Evolutionary conservation across 208 protist species (phyloP), one percentile per base, ranked within the genome.

Genomic region (Crithidia expoeki): DNA sequence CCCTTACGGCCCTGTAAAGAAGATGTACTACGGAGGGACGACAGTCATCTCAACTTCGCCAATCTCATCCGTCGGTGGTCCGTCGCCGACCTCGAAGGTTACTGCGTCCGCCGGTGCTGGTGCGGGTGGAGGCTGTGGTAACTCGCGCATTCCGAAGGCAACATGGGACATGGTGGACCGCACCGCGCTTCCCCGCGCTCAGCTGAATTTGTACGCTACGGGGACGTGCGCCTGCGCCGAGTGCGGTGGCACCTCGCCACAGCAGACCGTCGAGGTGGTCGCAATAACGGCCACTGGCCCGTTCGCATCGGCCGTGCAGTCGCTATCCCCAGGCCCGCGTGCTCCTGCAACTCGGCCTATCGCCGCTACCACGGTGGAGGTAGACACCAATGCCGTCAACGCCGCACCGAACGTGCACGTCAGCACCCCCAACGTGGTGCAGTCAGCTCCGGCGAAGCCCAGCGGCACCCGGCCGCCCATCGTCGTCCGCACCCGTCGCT

Each of bases 401-500:
- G n/a, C n/a, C n/a, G n/a, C n/a, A n/a, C n/a, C n/a, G n/a, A n/a
- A n/a, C n/a, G 46, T 30, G 25, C 27, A n/a, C 32, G 17, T 42
- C 5, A 42, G 34, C 14, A 34, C 49, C 14, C 34, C 61, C 7
- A 56, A n/a, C 30, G 65, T 53, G 62, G 69, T 74, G 63, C 60
- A 52, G n/a, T 69, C 71, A 0, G 10, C 68, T 0, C 72, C 72
- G 33, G 61, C 65, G 5, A 77, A 77, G 72, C 12, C 28, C 33
- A 63, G 44, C 0, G 57, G 64, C 58, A 62, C 65, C 50, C 73
- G 51, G 42, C 64, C 77, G 14, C 69, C 77, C 1, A 67, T 70
- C 7, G 55, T 75, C 23, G 63, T 80, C 19, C 68, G 67, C 38
- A 80, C 74, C 21, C 74, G 68, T n/a, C 74, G 74, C n/a, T 80